Conservation (phyloP, 768 basidiomycete genomes). For the Termitomyces sp. region DNA sequence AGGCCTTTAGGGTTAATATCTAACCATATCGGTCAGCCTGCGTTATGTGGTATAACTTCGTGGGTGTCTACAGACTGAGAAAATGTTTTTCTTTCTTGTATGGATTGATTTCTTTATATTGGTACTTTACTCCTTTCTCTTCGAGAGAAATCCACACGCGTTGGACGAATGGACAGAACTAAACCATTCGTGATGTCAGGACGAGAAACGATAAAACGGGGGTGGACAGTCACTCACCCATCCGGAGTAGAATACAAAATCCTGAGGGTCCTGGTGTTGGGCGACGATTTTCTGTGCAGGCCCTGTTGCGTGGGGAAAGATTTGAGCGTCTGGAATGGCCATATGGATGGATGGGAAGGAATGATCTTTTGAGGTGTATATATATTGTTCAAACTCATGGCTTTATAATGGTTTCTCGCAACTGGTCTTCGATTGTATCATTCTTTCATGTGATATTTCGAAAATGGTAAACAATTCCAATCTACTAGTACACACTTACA, state of each 20-base stretch:
- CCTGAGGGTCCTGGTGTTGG: slow-evolving; percentile 45
- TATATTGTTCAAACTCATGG: neutral
- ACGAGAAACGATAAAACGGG: neutral
- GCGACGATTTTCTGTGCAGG: slow-evolving; percentile 45
- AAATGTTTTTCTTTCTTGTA: slow-evolving; percentile 64
- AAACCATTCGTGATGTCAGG: slow-evolving; percentile 4
- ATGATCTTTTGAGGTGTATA: neutral
- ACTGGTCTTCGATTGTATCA: neutral
- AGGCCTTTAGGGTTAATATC: slow-evolving; percentile 67
- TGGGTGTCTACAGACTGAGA: slow-evolving; percentile 30
- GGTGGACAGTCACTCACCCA: slow-evolving; percentile 36
- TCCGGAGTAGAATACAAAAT: slow-evolving; percentile 54
- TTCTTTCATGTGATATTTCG: neutral
- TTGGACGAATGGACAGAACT: slow-evolving; percentile 60
- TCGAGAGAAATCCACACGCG: slow-evolving; percentile 64
- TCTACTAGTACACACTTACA: too few species aligned
- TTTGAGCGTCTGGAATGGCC: slow-evolving; percentile 43
- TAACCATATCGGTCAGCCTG: slow-evolving; percentile 13
- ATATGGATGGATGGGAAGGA: slow-evolving; percentile 19
- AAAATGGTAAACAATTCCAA: neutral
- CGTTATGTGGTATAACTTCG: neutral
- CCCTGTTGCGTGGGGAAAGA: slow-evolving; percentile 56
- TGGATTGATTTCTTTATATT: slow-evolving; percentile 63
- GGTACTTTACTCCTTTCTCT: slow-evolving; percentile 61
- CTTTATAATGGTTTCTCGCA: slow-evolving; percentile 3